Evolutionary conservation across 1,284 basidiomycete species (phyloP).

Genomic region (Malassezia brasiliensis): DNA sequence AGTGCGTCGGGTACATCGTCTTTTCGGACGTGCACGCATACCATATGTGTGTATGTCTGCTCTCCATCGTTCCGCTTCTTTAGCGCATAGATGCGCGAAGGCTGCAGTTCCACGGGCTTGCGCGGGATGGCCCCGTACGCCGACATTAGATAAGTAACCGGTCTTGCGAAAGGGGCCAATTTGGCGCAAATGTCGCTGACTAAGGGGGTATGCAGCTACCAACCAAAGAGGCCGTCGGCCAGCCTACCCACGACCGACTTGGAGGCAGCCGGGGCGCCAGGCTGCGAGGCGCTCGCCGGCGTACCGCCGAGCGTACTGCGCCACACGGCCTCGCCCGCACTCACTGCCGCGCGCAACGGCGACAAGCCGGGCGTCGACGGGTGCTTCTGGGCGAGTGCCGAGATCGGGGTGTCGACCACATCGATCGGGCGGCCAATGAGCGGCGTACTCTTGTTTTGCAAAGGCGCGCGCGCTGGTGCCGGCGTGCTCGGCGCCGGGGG

Average conservation of each 20-base stretch:
- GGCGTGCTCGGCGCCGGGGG: slow-evolving; percentile 5
- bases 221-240: slow-evolving; percentile 38
- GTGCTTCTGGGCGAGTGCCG: slow-evolving; percentile 5
- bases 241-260: slow-evolving; percentile 22
- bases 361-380: background rate
- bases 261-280: slow-evolving; percentile 7
- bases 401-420: slow-evolving; percentile 9
- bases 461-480: background rate
- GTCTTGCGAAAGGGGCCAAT: background rate
- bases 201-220: slow-evolving; percentile 15
- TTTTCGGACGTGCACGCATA: background rate
- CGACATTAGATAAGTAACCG: background rate
- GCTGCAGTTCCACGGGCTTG: background rate
- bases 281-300: background rate
- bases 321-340: slow-evolving; percentile 17
- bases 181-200: background rate
- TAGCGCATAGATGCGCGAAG: background rate
- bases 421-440: slow-evolving; percentile 16
- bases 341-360: slow-evolving; percentile 7
- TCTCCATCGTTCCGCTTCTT: background rate
- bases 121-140: background rate
- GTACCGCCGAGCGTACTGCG: slow-evolving; percentile 13
- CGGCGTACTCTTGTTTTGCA: slow-evolving; percentile 1
- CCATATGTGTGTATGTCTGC: background rate
- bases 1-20: background rate